Conservation (phyloP, 2,329 filamentous ascomycete genomes). For the Fusarium brachygibbosum region DNA sequence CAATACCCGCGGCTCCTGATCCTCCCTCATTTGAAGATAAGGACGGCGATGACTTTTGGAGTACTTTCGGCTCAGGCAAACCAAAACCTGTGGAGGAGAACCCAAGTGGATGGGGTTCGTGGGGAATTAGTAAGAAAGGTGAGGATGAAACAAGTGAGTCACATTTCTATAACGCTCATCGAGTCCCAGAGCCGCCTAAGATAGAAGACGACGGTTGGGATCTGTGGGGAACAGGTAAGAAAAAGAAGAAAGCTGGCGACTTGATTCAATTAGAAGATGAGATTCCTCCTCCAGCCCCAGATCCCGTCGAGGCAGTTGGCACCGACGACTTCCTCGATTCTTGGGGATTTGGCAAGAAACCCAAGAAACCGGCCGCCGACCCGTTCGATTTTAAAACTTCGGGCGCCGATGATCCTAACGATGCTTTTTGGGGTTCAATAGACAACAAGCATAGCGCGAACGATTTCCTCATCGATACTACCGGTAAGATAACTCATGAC, state of each 20-base stretch:
- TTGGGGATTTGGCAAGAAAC: slow-evolving; percentile 69
- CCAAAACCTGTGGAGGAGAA: slow-evolving; percentile 43
- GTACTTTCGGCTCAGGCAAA: slow-evolving; percentile 42
- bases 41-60: slow-evolving; percentile 50
- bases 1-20: slow-evolving; percentile 41
- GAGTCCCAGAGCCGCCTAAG: slow-evolving; percentile 27
- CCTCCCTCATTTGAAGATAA: slow-evolving; percentile 38
- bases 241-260: slow-evolving; percentile 56
- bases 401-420: slow-evolving; percentile 59
- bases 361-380: slow-evolving; percentile 52
- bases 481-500: slow-evolving; percentile 62
- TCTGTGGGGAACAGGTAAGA: slow-evolving; percentile 52
- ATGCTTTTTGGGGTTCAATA: slow-evolving; percentile 56
- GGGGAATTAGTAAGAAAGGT: slow-evolving; percentile 41
- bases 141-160: slow-evolving; percentile 45
- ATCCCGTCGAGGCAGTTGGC: slow-evolving; percentile 52
- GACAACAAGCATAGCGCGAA: slow-evolving; percentile 63
- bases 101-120: slow-evolving; percentile 42
- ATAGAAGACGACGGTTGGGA: slow-evolving; percentile 46
- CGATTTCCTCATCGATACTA: slow-evolving; percentile 60
- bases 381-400: slow-evolving; percentile 56
- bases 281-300: slow-evolving; percentile 49
- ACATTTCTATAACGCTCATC: slow-evolving; percentile 27
- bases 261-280: slow-evolving; percentile 56
- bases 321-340: slow-evolving; percentile 68